Evolutionary conservation across 768 basidiomycete species (phyloP).

Genomic region (Filobasidium floriforme): DNA sequence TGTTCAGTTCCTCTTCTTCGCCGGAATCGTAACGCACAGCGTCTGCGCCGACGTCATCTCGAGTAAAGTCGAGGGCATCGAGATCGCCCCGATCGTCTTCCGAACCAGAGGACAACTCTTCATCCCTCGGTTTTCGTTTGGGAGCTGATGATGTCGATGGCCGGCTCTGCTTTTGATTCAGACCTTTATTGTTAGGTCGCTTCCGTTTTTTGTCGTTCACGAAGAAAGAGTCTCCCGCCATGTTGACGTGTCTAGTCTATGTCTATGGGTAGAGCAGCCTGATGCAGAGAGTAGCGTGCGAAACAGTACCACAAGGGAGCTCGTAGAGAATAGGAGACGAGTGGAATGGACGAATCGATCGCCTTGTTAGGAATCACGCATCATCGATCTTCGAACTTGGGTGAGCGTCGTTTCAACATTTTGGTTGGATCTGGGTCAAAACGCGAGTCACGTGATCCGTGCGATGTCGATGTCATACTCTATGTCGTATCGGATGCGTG

Average conservation of each 20-base stretch:
- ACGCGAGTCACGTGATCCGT: slow-evolving; percentile 1
- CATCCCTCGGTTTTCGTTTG: slow-evolving; percentile 20
- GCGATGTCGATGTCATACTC: neutral
- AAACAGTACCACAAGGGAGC: too few species aligned
- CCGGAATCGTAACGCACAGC: slow-evolving; percentile 22
- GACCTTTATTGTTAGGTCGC: slow-evolving; percentile 42
- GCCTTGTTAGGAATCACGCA: neutral
- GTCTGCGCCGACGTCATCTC: slow-evolving; percentile 41
- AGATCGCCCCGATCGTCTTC: slow-evolving; percentile 42
- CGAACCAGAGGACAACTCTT: slow-evolving; percentile 38
- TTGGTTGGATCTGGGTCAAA: slow-evolving; percentile 8
- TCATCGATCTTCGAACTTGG: neutral
- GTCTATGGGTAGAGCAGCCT: neutral
- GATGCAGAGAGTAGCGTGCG: too few species aligned
- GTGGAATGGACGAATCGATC: too few species aligned
- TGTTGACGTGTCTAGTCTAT: neutral
- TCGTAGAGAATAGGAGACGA: too few species aligned
- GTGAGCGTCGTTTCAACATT: slow-evolving; percentile 3
- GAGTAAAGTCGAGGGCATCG: slow-evolving; percentile 66
- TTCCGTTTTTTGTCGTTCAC: slow-evolving; percentile 47
- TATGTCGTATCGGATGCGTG: neutral
- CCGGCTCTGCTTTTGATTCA: slow-evolving; percentile 42
- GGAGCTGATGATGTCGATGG: slow-evolving; percentile 27
- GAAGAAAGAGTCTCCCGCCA: slow-evolving; percentile 63
- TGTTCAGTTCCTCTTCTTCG: slow-evolving; percentile 22